Percentiles rank a stretch among this genome's conserved stretches.
Conservation (phyloP, 2,329 filamentous ascomycete species). For the Aspergillus amoenus region DNA sequence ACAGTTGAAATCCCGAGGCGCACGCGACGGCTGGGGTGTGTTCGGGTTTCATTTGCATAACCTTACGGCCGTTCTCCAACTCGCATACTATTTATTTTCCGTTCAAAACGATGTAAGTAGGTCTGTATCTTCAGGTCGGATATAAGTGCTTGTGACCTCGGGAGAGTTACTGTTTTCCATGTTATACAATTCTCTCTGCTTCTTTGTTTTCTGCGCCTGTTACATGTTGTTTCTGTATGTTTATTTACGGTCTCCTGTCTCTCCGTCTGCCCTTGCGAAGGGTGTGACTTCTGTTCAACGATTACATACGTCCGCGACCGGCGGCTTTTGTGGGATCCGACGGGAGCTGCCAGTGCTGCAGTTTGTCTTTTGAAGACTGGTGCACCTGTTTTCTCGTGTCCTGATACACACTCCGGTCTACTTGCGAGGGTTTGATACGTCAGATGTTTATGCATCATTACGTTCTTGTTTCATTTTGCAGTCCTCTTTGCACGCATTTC, state of each 20-base stretch:
- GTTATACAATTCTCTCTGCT: slow-evolving; percentile 7
- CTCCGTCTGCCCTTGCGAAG: slow-evolving; percentile 4
- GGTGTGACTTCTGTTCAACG: slow-evolving; percentile 13
- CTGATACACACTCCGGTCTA: slow-evolving; percentile 13
- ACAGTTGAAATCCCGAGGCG: slow-evolving; percentile 13
- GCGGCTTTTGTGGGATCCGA: slow-evolving; percentile 7
- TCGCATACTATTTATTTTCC: slow-evolving; percentile 17
- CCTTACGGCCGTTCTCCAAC: slow-evolving; percentile 19
- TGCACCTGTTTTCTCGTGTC: not conserved
- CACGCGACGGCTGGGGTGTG: slow-evolving; percentile 11
- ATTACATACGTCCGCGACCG: slow-evolving; percentile 17
- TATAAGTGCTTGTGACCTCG: slow-evolving; percentile 19
- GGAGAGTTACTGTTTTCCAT: slow-evolving; percentile 15
- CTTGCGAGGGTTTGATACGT: slow-evolving; percentile 19
- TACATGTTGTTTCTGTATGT: slow-evolving; percentile 10
- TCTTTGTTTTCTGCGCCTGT: slow-evolving; percentile 7
- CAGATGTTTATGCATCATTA: slow-evolving; percentile 13
- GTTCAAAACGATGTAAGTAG: slow-evolving; percentile 22
- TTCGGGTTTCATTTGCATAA: slow-evolving; percentile 20
- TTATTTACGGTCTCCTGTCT: slow-evolving; percentile 10
- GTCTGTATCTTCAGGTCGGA: slow-evolving; percentile 19
- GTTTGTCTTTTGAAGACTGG: not conserved
- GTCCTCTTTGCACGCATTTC: not conserved
- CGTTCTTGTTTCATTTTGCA: slow-evolving; percentile 12
- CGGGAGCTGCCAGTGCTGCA: not conserved